These are phyloP conservation scores for Boletus sp. DNA, from an alignment of 1,284 basidiomycete species.

Conservation along the genomic window DNA sequence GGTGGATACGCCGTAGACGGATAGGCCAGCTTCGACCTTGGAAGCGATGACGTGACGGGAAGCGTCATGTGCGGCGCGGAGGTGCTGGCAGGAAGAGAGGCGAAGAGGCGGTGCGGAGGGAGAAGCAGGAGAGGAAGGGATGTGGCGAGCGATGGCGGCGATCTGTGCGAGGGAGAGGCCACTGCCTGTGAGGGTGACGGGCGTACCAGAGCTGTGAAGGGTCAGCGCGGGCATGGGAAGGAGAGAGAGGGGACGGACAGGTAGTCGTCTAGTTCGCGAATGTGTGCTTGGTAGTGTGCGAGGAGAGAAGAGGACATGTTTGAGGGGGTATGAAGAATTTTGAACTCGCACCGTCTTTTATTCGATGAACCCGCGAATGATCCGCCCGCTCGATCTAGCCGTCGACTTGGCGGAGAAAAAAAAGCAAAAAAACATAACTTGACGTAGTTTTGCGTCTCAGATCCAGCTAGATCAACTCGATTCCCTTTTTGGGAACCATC, in stretches of 20 bases:
- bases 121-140: constrained; percentile 30
- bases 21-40: constrained; percentile 66
- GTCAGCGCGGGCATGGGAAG: constrained; percentile 1
- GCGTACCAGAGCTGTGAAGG: constrained; percentile 50
- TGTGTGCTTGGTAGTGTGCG: constrained; percentile 47
- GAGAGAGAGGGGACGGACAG: constrained; percentile 39
- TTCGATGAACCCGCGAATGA: neutral
- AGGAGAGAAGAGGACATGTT: constrained; percentile 37
- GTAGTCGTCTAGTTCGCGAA: constrained; percentile 53
- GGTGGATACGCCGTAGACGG: constrained; percentile 80
- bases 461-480: constrained; percentile 3
- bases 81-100: constrained; percentile 49
- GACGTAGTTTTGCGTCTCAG: constrained; percentile 9
- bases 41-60: constrained; percentile 61
- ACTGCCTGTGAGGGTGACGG: constrained; percentile 67
- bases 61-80: constrained; percentile 52
- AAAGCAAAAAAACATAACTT: constrained; percentile 5
- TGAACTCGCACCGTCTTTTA: constrained; percentile 7
- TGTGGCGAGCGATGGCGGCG: constrained; percentile 66
- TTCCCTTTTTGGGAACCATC: neutral
- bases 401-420: neutral
- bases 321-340: neutral
- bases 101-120: constrained; percentile 38
- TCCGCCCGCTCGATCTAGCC: constrained; percentile 9
- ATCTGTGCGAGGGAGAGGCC: constrained; percentile 72